Evolutionary conservation across 306 rosid genomes (phyloP).

Genomic region (Hylodesmum podocarpum): DNA sequence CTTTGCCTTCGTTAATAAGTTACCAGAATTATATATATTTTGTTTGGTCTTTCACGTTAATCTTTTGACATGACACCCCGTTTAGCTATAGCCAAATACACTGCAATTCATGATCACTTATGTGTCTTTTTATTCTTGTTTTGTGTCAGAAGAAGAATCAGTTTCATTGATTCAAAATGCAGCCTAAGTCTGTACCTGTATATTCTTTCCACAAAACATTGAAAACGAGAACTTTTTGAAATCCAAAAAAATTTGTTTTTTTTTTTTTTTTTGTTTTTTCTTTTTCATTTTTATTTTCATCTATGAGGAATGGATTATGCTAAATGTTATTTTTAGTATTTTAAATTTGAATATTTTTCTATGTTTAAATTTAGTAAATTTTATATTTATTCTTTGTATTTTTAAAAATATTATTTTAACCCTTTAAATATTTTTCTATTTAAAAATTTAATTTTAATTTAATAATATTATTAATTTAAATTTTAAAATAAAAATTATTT

Average conservation of each 20-base stretch:
- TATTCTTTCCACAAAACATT: constrained; percentile 1
- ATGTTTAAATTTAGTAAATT: too few species aligned
- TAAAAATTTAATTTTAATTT: too few species aligned
- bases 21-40: constrained; percentile 26
- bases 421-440: too few species aligned
- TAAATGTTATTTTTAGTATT: too few species aligned
- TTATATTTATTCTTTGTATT: too few species aligned
- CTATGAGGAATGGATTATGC: too few species aligned
- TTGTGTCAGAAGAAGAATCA: constrained; percentile 28
- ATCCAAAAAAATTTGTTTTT: too few species aligned
- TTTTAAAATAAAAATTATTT: too few species aligned
- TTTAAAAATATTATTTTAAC: too few species aligned
- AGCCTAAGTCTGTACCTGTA: neutral
- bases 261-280: neutral
- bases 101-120: constrained; percentile 27
- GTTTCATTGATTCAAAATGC: constrained; percentile 5
- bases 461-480: too few species aligned
- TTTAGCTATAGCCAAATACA: neutral
- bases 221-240: neutral
- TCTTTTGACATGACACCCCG: constrained; percentile 23
- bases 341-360: too few species aligned
- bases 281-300: too few species aligned
- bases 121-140: constrained; percentile 21
- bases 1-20: constrained; percentile 33
- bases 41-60: constrained; percentile 36